Evolutionary conservation across 2,329 filamentous ascomycete genomes (phyloP), one percentile per base, ranked within the genome.

Genomic region (Dactylonectria estremocensis): DNA sequence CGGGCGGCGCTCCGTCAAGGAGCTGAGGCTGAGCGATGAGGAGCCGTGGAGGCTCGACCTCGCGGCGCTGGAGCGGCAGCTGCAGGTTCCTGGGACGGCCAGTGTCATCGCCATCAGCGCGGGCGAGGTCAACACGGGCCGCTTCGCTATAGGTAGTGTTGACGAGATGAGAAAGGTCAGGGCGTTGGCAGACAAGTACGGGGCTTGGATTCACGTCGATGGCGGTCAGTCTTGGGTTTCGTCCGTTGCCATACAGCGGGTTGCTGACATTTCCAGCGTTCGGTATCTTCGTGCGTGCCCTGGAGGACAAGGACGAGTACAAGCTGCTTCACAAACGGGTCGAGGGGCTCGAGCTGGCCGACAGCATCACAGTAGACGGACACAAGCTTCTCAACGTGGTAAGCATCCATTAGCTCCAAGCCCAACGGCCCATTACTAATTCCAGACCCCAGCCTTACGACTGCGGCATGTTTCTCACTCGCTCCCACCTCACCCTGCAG

Each of bases 341-440:
- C 1, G 85, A 88, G 4, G 93, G 93, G 1, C 80, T 98, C 13
- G 92, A 97, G 68, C 84, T 97, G 2, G 94, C 93, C 3, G 94
- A 98, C 77, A 97, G 93, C 57, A 95, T 98, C 72, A 91, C 94
- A 0, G 91, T 93, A 2, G 95, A 98, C 76, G 93, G 89, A 0
- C 95, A 98, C 80, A 98, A 98, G 77, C 83, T 97, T n/a, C 87
- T 98, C 68, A 98, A 98, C 73, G 94, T 97, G 52, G 90, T 91
- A 80, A 67, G 88, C 86, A 33, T 68, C 18, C 50, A 58, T 63
- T 18, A 18, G 48, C n/a, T 31, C 46, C 50, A 35, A 50, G 4
- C 18, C 8, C 6, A 37, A 20, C 6, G 50, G 35, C 4, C 8
- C 49, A 13, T 55, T 22, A 11, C 69, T 71, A 52, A 76, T 52